Conservation (phyloP, 2,329 filamentous ascomycete genomes). For the Coccinonectria pachysandricola region DNA sequence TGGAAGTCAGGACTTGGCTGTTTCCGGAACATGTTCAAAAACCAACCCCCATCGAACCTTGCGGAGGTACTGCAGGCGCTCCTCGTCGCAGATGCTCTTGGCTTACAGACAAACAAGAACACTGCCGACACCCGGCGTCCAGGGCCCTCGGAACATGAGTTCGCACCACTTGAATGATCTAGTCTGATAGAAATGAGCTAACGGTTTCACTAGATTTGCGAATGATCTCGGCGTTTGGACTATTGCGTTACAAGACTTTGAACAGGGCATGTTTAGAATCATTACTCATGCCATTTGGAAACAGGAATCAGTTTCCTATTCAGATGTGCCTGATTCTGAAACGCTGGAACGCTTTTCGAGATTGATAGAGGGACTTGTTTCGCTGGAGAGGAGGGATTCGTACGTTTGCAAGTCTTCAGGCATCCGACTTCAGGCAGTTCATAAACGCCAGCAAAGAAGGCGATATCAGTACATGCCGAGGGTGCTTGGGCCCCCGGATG, state of each 20-base stretch:
- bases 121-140: too few relatives aligned
- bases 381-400: conserved; percentile 5
- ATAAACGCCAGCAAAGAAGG: too few relatives aligned
- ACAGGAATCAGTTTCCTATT: conserved; percentile 1
- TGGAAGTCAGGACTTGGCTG: conserved; percentile 8
- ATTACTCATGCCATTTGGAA: conserved; percentile 15
- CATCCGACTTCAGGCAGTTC: conserved; percentile 8
- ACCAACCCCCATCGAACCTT: conserved; percentile 6
- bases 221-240: conserved; percentile 19
- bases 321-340: neutral
- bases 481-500: too few relatives aligned
- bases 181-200: too few relatives aligned
- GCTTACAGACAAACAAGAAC: conserved; percentile 7
- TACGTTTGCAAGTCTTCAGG: conserved; percentile 4
- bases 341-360: conserved; percentile 10
- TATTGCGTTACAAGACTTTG: conserved; percentile 7
- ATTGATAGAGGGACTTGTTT: conserved; percentile 15
- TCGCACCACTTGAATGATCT: too few relatives aligned
- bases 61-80: conserved; percentile 8
- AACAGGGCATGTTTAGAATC: conserved; percentile 14
- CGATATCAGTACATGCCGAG: too few relatives aligned
- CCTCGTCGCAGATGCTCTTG: conserved; percentile 13
- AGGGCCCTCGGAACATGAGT: too few relatives aligned
- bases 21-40: conserved; percentile 9
- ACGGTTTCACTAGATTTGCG: conserved; percentile 18